Evolutionary conservation across 345 rosid genomes (phyloP).

Genomic region (Arabis hirsuta): DNA sequence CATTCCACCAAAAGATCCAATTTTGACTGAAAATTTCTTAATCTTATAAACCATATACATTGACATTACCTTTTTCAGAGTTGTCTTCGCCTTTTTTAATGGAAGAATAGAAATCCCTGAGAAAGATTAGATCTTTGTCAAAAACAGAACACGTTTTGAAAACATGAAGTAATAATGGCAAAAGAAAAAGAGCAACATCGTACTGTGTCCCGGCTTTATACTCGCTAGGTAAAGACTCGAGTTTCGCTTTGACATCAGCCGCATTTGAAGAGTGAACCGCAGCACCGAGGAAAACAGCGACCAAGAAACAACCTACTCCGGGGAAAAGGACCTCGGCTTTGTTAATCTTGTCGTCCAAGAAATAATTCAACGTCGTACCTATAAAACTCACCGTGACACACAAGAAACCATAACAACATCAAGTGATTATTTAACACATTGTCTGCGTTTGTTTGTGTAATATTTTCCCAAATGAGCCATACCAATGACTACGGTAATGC

Average conservation of each 20-base stretch:
- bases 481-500: slow-evolving; percentile 89
- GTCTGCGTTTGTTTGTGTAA: not conserved
- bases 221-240: slow-evolving; percentile 44
- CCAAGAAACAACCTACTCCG: slow-evolving; percentile 81
- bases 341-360: slow-evolving; percentile 78
- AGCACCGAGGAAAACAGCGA: slow-evolving; percentile 80
- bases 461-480: not conserved
- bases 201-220: slow-evolving; percentile 45
- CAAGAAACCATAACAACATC: slow-evolving; percentile 23
- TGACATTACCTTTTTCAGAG: slow-evolving; percentile 42
- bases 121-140: not conserved
- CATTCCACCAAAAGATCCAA: not conserved
- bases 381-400: slow-evolving; percentile 2
- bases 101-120: slow-evolving; percentile 41
- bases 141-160: not conserved
- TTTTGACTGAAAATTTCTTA: not conserved
- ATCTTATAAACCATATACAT: not conserved
- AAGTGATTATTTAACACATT: not conserved
- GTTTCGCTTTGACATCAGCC: slow-evolving; percentile 71
- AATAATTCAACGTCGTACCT: slow-evolving; percentile 88
- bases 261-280: slow-evolving; percentile 78
- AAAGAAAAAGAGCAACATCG: slow-evolving; percentile 1
- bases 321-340: slow-evolving; percentile 78
- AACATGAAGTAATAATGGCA: not conserved
- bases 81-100: slow-evolving; percentile 31